phyloP scores from a whole-genome alignment of 345 rosid species.

The Iberis pinnata region DNA sequence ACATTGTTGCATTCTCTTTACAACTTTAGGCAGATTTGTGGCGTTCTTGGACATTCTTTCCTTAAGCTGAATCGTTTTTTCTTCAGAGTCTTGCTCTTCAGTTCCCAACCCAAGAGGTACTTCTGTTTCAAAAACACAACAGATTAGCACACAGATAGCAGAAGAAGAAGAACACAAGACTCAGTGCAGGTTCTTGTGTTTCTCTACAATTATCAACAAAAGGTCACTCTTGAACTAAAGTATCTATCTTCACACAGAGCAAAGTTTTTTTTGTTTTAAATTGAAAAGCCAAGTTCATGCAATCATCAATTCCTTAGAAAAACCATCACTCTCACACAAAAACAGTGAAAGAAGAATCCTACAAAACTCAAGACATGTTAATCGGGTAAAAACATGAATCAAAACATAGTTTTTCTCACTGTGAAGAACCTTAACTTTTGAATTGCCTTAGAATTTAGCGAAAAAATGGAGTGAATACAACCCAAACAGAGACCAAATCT shows the following conservation, averaged over 20 bases:
- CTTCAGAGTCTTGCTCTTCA: background rate
- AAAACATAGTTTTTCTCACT: too few species aligned
- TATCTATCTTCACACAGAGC: too few species aligned
- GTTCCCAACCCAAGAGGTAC: constrained; percentile 14
- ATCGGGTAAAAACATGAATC: too few species aligned
- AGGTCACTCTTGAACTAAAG: too few species aligned
- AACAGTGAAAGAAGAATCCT: constrained; percentile 6
- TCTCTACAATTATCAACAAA: too few species aligned
- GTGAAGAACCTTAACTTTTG: too few species aligned
- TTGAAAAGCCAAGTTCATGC: too few species aligned
- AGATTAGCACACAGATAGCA: too few species aligned
- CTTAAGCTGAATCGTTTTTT: constrained; percentile 43
- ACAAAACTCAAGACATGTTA: too few species aligned
- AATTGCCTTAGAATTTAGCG: too few species aligned
- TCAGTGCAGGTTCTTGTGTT: background rate
- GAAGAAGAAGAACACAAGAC: background rate
- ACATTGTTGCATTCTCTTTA: constrained; percentile 57
- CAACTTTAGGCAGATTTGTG: constrained; percentile 38
- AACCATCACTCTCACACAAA: background rate
- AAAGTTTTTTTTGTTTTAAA: too few species aligned
- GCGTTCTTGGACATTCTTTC: constrained; percentile 42
- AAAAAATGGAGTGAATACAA: too few species aligned
- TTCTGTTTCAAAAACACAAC: constrained; percentile 19
- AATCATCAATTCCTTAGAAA: background rate
- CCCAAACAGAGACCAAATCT: constrained; percentile 25